phyloP scores from a whole-genome alignment of 371 early-diverging fungal species.

The Rhizomucor pusillus region DNA sequence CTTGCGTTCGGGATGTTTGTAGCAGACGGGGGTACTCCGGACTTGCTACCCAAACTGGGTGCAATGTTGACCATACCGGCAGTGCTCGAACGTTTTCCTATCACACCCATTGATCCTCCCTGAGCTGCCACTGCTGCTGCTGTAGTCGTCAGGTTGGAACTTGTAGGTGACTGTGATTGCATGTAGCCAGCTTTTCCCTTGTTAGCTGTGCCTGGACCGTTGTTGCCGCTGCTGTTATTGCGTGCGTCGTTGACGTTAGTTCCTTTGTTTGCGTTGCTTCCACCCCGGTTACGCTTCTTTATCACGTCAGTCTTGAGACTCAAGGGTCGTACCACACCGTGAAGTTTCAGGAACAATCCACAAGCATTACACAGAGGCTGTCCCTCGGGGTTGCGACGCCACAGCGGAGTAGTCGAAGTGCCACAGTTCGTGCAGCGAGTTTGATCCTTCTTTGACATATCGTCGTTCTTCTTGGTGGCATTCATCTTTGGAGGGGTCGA shows the following conservation, averaged over 20 bases:
- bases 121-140: conserved; percentile 4
- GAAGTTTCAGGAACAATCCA: conserved; percentile 77
- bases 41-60: conserved; percentile 10
- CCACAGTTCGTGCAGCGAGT: conserved; percentile 84
- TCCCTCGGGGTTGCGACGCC: conserved; percentile 87
- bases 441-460: conserved; percentile 24
- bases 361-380: conserved; percentile 66
- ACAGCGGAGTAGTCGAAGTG: conserved; percentile 91
- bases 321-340: conserved; percentile 80
- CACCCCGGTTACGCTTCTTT: conserved; percentile 69
- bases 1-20: conserved; percentile 4
- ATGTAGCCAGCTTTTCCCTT: conserved; percentile 4
- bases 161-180: not conserved
- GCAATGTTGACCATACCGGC: conserved; percentile 22
- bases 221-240: conserved; percentile 1
- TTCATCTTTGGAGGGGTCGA: conserved; percentile 1
- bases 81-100: conserved; percentile 21
- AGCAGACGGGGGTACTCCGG: conserved; percentile 1
- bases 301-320: conserved; percentile 82
- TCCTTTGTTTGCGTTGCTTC: not conserved
- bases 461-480: conserved; percentile 8
- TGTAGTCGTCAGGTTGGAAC: conserved; percentile 3
- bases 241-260: not conserved
- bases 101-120: conserved; percentile 22
- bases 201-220: not conserved